These are phyloP conservation scores for Leishmania major DNA, from an alignment of 208 protist genomes.

Conservation along the genomic window DNA sequence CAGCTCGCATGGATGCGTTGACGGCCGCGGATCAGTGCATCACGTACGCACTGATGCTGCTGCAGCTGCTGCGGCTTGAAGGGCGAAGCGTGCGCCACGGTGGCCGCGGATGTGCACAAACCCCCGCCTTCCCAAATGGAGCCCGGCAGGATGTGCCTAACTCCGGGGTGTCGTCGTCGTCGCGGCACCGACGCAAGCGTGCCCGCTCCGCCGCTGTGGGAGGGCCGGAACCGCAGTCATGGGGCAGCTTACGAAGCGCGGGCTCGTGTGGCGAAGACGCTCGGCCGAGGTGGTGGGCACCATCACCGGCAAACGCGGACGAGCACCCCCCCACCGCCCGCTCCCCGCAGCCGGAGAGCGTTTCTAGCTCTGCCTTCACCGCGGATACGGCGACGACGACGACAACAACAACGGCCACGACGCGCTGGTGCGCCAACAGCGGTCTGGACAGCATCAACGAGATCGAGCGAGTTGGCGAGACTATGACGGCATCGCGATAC, in stretches of 20 bases:
- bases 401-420: background rate
- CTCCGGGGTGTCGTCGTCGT: background rate
- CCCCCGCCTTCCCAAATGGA: background rate
- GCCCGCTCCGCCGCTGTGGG: background rate
- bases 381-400: constrained; percentile 5
- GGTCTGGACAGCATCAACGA: background rate
- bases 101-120: too few relatives aligned
- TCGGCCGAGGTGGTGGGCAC: background rate
- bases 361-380: constrained; percentile 15
- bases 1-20: constrained; percentile 3
- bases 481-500: background rate
- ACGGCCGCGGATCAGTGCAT: constrained; percentile 12
- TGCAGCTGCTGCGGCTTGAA: constrained; percentile 15
- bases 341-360: background rate
- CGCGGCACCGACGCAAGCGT: background rate
- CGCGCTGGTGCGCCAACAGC: background rate
- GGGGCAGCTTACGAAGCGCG: background rate
- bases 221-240: background rate
- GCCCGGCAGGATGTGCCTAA: background rate
- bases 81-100: background rate
- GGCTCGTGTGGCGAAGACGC: background rate
- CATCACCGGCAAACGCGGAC: background rate
- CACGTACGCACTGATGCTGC: constrained; percentile 12
- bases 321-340: background rate
- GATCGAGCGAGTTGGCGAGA: background rate